Percentiles rank a stretch among this genome's conserved stretches.
phyloP scores from a whole-genome alignment of 805 yeast genomes.

The Lipomyces oligophaga region DNA sequence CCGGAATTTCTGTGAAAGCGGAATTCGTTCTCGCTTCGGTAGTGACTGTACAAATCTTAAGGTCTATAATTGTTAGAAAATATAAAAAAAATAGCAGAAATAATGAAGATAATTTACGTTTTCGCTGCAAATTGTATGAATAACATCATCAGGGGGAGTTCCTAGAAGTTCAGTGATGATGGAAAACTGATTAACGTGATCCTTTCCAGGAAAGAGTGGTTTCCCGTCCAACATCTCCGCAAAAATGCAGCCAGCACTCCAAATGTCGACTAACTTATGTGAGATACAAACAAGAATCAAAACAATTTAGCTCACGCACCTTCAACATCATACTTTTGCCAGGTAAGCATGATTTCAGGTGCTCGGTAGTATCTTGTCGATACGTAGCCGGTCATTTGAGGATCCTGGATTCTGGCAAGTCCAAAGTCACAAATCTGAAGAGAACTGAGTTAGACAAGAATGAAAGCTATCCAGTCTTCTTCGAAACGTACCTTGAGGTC shows the following conservation, averaged over 20 bases:
- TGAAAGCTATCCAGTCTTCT: too few relatives aligned
- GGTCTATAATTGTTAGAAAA: too few relatives aligned
- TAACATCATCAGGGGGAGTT: constrained; percentile 93
- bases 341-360: constrained; percentile 96
- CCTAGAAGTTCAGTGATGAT: constrained; percentile 95
- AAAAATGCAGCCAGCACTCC: constrained; percentile 97
- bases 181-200: constrained; percentile 96
- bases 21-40: constrained; percentile 90
- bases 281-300: not conserved
- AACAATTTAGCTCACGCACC: constrained; percentile 3
- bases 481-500: constrained; percentile 56
- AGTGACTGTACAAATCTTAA: constrained; percentile 88
- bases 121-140: constrained; percentile 92
- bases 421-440: constrained; percentile 79
- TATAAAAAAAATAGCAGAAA: not conserved
- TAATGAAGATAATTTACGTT: constrained; percentile 41
- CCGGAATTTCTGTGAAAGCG: constrained; percentile 75
- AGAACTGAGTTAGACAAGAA: not conserved
- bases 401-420: constrained; percentile 93
- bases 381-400: constrained; percentile 98
- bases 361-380: constrained; percentile 95
- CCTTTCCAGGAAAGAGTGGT: constrained; percentile 96
- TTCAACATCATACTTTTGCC: constrained; percentile 96
- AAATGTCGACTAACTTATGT: constrained; percentile 71
- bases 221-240: constrained; percentile 98